Base-by-base conservation (phyloP, 2,329 filamentous ascomycete genomes). In the Fusarium xylarioides region DNA sequence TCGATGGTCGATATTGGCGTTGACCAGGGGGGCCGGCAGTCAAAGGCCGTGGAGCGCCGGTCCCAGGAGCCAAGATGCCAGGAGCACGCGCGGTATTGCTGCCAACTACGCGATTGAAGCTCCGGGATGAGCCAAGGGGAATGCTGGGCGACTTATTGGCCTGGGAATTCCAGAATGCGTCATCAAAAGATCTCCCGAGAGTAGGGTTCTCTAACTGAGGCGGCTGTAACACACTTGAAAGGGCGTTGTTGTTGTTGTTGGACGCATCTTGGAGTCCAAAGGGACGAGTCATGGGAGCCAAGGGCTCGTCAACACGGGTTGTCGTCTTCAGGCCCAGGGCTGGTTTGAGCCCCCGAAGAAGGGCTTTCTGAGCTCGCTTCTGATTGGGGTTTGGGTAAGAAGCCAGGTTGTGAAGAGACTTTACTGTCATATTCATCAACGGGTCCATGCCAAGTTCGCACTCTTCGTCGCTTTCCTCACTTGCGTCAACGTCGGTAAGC, bases 351-450 rank as follows among this genome's bases (percentile, higher is more conserved):
- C 80, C 79, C 21, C 79, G 78, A 59, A 80, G 78, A 65, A 89
- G 83, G 23, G 83, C 80, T 71, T 82, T 85, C 79, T 85, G 86
- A 65, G 88, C 88, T 46, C 79, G 81, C 78, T 85, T 85, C 77
- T 88, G 88, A 76, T 82, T 85, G 12, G 87, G 87, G 71, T 90
- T 90, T 9, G 85, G 82, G 71, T 89, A 89, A 4, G 87, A 89
- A 21, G 87, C 87, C 71, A 89, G 77, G 71, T 86, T 89, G 43
- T 85, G 84, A 28, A 89, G 81, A 35, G 83, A 85, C 74, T 88
- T 87, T 74, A 85, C 82, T 18, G 82, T 80, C 69, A 84, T 81
- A 50, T 79, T 83, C 65, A 81, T 79, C 55, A 84, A 76, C 4
- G 81, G 76, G 26, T 81, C 78, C 59, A 77, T 77, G 11, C 66